A percentile compares a stretch with the other conserved stretches of the same genome.
These are phyloP conservation scores for Eimeria tenella DNA, from an alignment of 169 alveolate species.

Conservation along the genomic window DNA sequence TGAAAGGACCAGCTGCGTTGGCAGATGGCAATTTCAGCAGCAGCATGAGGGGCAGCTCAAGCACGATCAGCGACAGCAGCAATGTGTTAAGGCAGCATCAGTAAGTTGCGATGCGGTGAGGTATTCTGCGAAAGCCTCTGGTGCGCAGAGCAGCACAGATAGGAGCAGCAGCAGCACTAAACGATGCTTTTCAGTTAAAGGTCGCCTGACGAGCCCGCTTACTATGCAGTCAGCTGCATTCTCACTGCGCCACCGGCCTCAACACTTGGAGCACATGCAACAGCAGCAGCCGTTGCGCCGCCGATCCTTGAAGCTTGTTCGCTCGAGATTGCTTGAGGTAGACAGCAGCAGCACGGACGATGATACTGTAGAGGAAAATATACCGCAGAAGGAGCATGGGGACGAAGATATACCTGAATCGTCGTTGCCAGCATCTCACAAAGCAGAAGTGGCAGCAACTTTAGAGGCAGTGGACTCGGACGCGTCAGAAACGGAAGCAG, in stretches of 20 bases:
- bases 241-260: not conserved
- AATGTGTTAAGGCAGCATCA: not conserved
- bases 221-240: not conserved
- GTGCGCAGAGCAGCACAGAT: not conserved
- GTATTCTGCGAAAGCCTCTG: not conserved
- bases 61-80: constrained; percentile 8
- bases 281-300: not conserved
- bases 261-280: not conserved
- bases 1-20: not conserved
- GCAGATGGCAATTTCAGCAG: constrained; percentile 37
- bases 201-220: not conserved
- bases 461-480: too few species aligned
- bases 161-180: not conserved
- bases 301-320: not conserved
- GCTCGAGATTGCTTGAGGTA: not conserved
- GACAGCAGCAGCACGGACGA: not conserved
- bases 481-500: too few species aligned
- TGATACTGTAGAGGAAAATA: not conserved
- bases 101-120: not conserved
- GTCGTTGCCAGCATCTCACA: not conserved
- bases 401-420: not conserved
- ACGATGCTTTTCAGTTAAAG: not conserved
- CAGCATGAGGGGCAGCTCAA: constrained; percentile 3
- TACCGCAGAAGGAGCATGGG: not conserved
- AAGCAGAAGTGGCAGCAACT: not conserved